Percentiles rank a stretch among this genome's conserved stretches.
Conservation (phyloP, 2,329 filamentous ascomycete genomes). For the Xylaria sp. region DNA sequence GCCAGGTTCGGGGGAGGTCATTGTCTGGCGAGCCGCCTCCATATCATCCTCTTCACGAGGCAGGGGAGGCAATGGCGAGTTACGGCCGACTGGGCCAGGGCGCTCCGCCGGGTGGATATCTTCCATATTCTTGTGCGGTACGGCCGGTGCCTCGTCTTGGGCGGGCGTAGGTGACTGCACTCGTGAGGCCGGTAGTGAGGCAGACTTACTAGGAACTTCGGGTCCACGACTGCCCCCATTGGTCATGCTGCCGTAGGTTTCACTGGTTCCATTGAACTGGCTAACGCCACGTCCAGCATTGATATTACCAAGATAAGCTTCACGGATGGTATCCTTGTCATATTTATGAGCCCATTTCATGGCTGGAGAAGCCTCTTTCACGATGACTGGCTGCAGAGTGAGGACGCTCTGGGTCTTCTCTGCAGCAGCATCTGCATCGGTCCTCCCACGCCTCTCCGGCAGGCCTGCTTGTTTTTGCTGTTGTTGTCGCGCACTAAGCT, state of each 20-base stretch:
- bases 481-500: conserved; percentile 73
- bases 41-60: conserved; percentile 45
- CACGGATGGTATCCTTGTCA: conserved; percentile 84
- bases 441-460: conserved; percentile 58
- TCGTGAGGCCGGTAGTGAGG: conserved; percentile 39
- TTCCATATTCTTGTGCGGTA: conserved; percentile 48
- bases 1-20: conserved; percentile 47
- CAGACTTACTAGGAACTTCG: conserved; percentile 51
- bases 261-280: conserved; percentile 52
- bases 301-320: conserved; percentile 80
- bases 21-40: conserved; percentile 46
- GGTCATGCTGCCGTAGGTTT: conserved; percentile 43
- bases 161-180: conserved; percentile 34
- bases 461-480: conserved; percentile 54
- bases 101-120: conserved; percentile 47
- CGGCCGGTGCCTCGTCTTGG: conserved; percentile 29
- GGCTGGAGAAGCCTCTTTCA: conserved; percentile 86
- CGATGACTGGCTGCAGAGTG: conserved; percentile 82
- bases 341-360: conserved; percentile 98
- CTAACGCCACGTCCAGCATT: conserved; percentile 71
- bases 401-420: conserved; percentile 88
- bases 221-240: conserved; percentile 44
- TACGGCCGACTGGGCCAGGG: conserved; percentile 40
- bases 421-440: conserved; percentile 61
- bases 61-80: conserved; percentile 48